Evolutionary conservation across 352 stramenopile genomes (phyloP).

Genomic region (Thraustotheca clavata): DNA sequence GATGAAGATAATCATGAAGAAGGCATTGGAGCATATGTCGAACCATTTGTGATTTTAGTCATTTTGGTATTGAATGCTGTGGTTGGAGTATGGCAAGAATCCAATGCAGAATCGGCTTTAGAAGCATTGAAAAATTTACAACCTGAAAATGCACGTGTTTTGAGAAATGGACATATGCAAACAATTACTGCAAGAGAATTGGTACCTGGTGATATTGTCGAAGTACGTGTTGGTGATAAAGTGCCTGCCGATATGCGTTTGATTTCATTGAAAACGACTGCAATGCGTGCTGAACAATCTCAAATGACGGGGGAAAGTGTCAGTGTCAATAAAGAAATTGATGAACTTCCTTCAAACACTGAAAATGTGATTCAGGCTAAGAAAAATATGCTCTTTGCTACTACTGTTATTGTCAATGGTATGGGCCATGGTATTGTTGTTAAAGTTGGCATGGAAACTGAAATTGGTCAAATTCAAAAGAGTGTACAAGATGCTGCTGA

Average conservation of each 20-base stretch:
- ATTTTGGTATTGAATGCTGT: constrained; percentile 96
- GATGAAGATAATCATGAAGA: constrained; percentile 80
- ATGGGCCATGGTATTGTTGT: constrained; percentile 91
- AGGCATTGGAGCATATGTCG: constrained; percentile 89
- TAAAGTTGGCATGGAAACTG: constrained; percentile 95
- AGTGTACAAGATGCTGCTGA: constrained; percentile 89
- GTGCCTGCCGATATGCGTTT: constrained; percentile 95
- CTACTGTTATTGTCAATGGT: constrained; percentile 96
- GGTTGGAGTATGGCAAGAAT: constrained; percentile 95
- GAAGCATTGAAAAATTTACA: constrained; percentile 95
- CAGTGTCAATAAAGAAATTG: constrained; percentile 89
- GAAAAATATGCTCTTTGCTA: constrained; percentile 96
- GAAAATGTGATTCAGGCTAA: constrained; percentile 88
- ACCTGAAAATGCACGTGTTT: constrained; percentile 82
- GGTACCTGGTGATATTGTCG: constrained; percentile 96
- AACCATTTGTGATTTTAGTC: constrained; percentile 95
- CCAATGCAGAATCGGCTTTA: constrained; percentile 89
- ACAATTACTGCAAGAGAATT: constrained; percentile 85
- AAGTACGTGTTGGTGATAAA: constrained; percentile 95
- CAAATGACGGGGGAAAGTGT: constrained; percentile 95
- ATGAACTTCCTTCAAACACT: constrained; percentile 48
- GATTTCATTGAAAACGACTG: constrained; percentile 91
- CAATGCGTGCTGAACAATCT: constrained; percentile 92
- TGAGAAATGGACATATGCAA: constrained; percentile 78
- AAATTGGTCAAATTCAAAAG: constrained; percentile 98